phyloP scores from a whole-genome alignment of 371 early-diverging fungal species.

The Mucor plumbeus region DNA sequence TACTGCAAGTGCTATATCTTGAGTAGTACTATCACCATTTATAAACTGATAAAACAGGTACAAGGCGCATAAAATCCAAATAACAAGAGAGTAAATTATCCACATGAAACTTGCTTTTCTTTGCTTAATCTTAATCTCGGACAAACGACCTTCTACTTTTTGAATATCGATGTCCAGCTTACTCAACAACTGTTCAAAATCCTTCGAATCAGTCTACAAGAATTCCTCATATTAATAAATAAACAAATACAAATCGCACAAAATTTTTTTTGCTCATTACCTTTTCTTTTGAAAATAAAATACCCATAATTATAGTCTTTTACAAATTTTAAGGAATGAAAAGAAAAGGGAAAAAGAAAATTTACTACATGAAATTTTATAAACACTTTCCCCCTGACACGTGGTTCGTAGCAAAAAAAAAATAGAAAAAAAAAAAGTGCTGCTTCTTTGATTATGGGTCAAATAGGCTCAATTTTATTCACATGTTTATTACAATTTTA shows the following conservation, averaged over 20 bases:
- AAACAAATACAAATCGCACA: too few relatives aligned
- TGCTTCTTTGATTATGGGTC: not conserved
- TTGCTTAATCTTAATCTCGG: slow-evolving; percentile 67
- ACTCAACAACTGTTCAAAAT: slow-evolving; percentile 83
- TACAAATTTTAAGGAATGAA: not conserved
- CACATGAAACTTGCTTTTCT: slow-evolving; percentile 70
- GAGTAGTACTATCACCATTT: not conserved
- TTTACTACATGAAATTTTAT: not conserved
- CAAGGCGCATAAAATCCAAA: slow-evolving; percentile 68
- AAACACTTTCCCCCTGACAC: slow-evolving; percentile 6
- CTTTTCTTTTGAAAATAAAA: slow-evolving; percentile 27
- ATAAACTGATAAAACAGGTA: slow-evolving; percentile 40
- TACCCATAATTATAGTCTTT: slow-evolving; percentile 12
- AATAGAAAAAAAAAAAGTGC: not conserved
- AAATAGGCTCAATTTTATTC: slow-evolving; percentile 2
- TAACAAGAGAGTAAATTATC: slow-evolving; percentile 71
- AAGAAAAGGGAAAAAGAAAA: slow-evolving; percentile 8
- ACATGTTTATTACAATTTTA: slow-evolving; percentile 6
- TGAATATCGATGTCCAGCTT: slow-evolving; percentile 78
- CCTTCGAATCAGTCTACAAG: slow-evolving; percentile 45
- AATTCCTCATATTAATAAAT: not conserved
- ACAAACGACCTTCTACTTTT: slow-evolving; percentile 69
- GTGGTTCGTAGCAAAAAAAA: not conserved
- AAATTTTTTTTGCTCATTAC: slow-evolving; percentile 4
- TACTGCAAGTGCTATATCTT: slow-evolving; percentile 37